These are phyloP conservation scores for Podospora conica DNA, from an alignment of 495 filamentous ascomycete species.

Conservation along the genomic window DNA sequence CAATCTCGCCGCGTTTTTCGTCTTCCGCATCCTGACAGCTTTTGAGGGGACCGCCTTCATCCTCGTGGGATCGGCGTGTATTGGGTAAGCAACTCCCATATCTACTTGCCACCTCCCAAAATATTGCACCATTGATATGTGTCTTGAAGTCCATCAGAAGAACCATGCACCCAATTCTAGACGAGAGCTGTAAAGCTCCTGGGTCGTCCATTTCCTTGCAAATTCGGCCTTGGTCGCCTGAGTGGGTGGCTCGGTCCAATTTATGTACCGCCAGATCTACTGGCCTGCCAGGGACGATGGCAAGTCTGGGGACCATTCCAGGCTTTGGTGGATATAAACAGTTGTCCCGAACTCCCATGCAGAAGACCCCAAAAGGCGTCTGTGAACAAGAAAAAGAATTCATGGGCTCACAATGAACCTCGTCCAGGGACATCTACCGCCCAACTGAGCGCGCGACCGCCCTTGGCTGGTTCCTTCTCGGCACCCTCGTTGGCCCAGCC, in stretches of 20 bases:
- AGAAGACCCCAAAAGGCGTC: not conserved
- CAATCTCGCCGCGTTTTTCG: slow-evolving; percentile 59
- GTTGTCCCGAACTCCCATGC: not conserved
- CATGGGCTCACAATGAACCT: slow-evolving; percentile 35
- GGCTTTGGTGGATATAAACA: too few species aligned
- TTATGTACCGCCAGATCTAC: not conserved
- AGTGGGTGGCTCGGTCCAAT: not conserved
- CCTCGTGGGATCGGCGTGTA: not conserved
- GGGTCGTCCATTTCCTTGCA: not conserved
- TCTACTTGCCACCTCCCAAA: not conserved
- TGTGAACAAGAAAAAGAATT: not conserved
- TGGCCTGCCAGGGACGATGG: too few species aligned
- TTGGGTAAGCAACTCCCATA: not conserved
- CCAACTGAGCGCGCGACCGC: slow-evolving; percentile 62
- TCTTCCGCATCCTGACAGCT: slow-evolving; percentile 63
- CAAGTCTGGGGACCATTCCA: too few species aligned
- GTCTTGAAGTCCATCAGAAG: too few species aligned
- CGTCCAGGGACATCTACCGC: slow-evolving; percentile 56
- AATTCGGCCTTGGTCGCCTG: not conserved
- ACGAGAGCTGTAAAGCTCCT: not conserved
- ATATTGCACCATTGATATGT: not conserved
- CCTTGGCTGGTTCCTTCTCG: slow-evolving; percentile 62
- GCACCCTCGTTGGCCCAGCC: slow-evolving; percentile 64
- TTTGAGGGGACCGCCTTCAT: slow-evolving; percentile 64
- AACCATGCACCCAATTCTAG: not conserved